These are phyloP conservation scores for Lactarius vividus DNA, from an alignment of 768 basidiomycete species.

Conservation along the genomic window DNA sequence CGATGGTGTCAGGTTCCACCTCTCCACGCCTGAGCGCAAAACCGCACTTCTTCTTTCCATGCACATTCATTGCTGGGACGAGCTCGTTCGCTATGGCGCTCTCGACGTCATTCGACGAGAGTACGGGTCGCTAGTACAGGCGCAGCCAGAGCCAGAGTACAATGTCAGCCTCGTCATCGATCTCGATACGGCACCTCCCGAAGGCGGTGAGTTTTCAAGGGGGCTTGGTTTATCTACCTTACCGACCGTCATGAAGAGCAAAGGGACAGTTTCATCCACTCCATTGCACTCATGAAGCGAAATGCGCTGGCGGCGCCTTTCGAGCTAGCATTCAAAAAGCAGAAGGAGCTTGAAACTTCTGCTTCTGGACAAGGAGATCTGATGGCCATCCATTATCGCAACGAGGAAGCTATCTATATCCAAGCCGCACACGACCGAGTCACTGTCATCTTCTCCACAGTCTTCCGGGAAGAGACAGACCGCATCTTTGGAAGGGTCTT, in stretches of 20 bases:
- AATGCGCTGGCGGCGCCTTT: conserved; percentile 95
- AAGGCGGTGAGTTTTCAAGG: conserved; percentile 57
- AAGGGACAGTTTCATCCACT: conserved; percentile 75
- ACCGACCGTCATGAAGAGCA: conserved; percentile 50
- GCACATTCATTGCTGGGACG: conserved; percentile 96
- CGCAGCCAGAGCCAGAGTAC: conserved; percentile 80
- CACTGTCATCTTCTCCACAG: conserved; percentile 95
- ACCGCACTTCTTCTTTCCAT: conserved; percentile 84
- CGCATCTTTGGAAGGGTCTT: conserved; percentile 98
- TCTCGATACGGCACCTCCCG: conserved; percentile 78
- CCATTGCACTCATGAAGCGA: conserved; percentile 83
- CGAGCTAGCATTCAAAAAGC: conserved; percentile 79
- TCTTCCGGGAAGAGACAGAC: conserved; percentile 97
- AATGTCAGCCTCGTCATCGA: conserved; percentile 86
- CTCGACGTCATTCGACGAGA: conserved; percentile 73
- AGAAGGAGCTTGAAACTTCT: conserved; percentile 79
- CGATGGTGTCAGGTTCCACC: conserved; percentile 92
- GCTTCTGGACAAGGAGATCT: conserved; percentile 70
- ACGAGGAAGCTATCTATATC: conserved; percentile 96
- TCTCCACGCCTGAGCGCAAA: conserved; percentile 86
- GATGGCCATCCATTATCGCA: conserved; percentile 92
- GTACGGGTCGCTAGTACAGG: conserved; percentile 70
- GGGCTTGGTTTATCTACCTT: neutral
- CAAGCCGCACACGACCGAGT: conserved; percentile 93
- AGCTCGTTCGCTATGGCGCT: conserved; percentile 86